phyloP scores from a whole-genome alignment of 352 stramenopile species.

The Phytopythium aichiense region DNA sequence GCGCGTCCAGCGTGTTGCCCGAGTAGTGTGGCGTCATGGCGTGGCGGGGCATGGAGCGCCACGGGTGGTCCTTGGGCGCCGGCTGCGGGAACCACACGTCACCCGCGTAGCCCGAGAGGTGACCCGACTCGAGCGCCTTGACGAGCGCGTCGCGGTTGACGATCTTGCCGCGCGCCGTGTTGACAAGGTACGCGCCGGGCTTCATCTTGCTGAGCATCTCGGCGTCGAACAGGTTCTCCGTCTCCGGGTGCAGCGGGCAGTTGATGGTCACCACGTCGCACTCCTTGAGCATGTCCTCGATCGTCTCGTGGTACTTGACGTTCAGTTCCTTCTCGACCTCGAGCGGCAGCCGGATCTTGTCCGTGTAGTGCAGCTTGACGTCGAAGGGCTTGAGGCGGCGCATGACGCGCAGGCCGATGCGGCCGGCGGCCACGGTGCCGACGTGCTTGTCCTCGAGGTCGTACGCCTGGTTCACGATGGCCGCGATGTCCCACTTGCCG shows the following conservation, averaged over 20 bases:
- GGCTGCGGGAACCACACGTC: conserved; percentile 84
- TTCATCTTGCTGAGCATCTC: conserved; percentile 63
- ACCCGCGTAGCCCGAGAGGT: conserved; percentile 20
- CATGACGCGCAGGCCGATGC: conserved; percentile 35
- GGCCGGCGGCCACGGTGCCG: conserved; percentile 30
- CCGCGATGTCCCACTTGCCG: conserved; percentile 39
- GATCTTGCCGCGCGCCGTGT: conserved; percentile 79
- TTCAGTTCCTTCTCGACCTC: conserved; percentile 43
- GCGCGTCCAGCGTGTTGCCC: conserved; percentile 35
- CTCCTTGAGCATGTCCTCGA: conserved; percentile 38
- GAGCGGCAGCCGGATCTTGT: conserved; percentile 31
- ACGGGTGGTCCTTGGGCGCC: conserved; percentile 51
- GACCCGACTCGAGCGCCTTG: conserved; percentile 21
- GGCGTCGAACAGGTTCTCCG: conserved; percentile 61
- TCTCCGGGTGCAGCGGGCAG: conserved; percentile 62
- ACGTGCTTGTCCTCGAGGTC: conserved; percentile 43
- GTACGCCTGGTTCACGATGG: conserved; percentile 26
- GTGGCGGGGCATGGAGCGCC: conserved; percentile 31
- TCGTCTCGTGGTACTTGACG: conserved; percentile 24
- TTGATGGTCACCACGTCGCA: conserved; percentile 80
- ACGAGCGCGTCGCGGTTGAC: conserved; percentile 57
- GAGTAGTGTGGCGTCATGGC: conserved; percentile 49
- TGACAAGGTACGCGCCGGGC: conserved; percentile 66
- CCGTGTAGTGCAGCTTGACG: conserved; percentile 44
- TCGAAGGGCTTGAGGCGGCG: conserved; percentile 38